phyloP scores from a whole-genome alignment of 257 asterid species.

The Solanum neorickii region DNA sequence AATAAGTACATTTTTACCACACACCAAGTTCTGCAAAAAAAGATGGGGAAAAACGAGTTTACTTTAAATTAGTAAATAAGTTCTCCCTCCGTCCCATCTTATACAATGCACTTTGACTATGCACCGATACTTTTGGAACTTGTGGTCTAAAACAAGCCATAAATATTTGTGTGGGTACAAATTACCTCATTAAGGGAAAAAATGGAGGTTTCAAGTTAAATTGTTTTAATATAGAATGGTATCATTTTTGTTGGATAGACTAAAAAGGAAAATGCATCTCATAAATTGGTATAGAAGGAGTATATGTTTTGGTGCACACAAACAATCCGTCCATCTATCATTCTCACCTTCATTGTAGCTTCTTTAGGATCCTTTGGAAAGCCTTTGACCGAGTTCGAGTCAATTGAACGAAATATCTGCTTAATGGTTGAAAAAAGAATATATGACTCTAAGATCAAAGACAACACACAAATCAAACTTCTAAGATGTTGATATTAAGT shows the following conservation, averaged over 20 bases:
- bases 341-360: slow-evolving; percentile 55
- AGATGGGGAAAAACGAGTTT: background rate
- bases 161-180: background rate
- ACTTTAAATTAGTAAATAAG: background rate
- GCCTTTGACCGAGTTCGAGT: slow-evolving; percentile 88
- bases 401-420: slow-evolving; percentile 93
- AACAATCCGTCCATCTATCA: slow-evolving; percentile 1
- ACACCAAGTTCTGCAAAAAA: slow-evolving; percentile 61
- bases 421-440: background rate
- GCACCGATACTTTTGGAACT: background rate
- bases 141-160: background rate
- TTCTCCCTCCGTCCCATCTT: background rate
- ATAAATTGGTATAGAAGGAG: background rate
- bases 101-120: background rate
- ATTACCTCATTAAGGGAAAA: background rate
- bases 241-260: background rate
- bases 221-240: background rate
- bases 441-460: background rate
- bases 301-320: background rate
- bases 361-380: slow-evolving; percentile 95
- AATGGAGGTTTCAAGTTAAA: background rate
- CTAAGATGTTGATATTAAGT: background rate
- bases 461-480: background rate
- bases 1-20: slow-evolving; percentile 92
- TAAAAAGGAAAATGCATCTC: background rate